phyloP scores from a whole-genome alignment of 2,329 filamentous ascomycete species.

The Fusarium pseudograminearum region DNA sequence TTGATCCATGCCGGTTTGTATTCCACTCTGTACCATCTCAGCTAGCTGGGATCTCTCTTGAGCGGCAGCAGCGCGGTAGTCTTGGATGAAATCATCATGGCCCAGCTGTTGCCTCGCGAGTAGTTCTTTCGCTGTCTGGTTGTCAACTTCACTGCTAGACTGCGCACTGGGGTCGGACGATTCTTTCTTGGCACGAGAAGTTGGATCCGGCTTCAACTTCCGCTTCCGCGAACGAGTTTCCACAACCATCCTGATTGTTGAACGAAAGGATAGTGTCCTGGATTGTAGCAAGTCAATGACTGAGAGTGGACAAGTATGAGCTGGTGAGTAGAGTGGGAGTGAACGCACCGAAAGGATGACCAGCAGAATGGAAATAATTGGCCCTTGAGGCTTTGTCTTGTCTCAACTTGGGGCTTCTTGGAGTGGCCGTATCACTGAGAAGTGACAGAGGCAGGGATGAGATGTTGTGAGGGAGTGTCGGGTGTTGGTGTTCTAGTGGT shows the following conservation, averaged over 20 bases:
- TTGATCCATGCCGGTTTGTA: neutral
- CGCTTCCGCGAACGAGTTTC: neutral
- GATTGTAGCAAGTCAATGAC: neutral
- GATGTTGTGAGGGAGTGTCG: neutral
- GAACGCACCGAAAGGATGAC: neutral
- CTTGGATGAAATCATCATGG: neutral
- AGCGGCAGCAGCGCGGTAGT: neutral
- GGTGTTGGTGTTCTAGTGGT: neutral
- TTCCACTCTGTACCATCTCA: neutral
- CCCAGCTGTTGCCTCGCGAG: neutral
- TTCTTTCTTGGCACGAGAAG: neutral
- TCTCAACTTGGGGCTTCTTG: too few species aligned
- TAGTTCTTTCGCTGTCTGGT: neutral
- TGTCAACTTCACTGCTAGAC: too few species aligned
- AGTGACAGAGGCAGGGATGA: neutral
- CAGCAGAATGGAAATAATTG: fast-evolving
- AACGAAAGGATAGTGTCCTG: neutral
- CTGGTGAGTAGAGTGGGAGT: neutral
- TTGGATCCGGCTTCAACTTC: neutral
- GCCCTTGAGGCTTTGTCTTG: neutral
- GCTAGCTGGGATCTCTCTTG: neutral
- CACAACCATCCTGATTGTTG: fast-evolving
- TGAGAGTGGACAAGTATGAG: neutral
- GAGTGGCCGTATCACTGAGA: neutral
- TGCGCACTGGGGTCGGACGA: too few species aligned